These are phyloP conservation scores for Apiospora sp. DNA, from an alignment of 2,329 filamentous ascomycete species.

Conservation along the genomic window DNA sequence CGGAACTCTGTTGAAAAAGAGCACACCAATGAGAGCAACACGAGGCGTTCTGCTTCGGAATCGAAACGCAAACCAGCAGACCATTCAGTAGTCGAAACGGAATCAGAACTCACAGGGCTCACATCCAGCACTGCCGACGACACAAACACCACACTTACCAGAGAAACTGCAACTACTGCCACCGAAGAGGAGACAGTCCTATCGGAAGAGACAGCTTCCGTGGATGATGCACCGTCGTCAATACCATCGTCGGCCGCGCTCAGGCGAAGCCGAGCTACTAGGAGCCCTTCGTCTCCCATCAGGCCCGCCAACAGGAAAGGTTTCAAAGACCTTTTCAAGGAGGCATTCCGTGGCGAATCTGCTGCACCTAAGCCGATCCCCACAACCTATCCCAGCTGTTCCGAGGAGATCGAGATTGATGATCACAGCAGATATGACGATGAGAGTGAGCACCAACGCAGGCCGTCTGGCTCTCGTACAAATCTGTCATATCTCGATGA, in stretches of 20 bases:
- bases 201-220: constrained; percentile 17
- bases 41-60: constrained; percentile 35
- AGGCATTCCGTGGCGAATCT: constrained; percentile 70
- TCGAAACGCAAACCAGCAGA: constrained; percentile 34
- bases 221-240: neutral
- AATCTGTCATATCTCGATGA: constrained; percentile 45
- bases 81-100: constrained; percentile 12
- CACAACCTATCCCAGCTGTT: constrained; percentile 57
- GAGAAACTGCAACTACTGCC: constrained; percentile 7
- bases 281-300: constrained; percentile 55
- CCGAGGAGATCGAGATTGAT: constrained; percentile 46
- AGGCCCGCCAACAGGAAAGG: constrained; percentile 58
- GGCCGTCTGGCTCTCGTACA: constrained; percentile 43
- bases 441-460: constrained; percentile 41
- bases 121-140: constrained; percentile 22
- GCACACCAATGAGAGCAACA: constrained; percentile 43
- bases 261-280: constrained; percentile 64
- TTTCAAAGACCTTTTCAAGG: constrained; percentile 65
- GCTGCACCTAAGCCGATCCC: constrained; percentile 54
- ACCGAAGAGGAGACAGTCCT: constrained; percentile 17
- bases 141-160: constrained; percentile 11
- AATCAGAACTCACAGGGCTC: constrained; percentile 19
- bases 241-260: constrained; percentile 43
- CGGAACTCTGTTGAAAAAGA: constrained; percentile 46
- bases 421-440: constrained; percentile 34